A percentile compares a stretch with the other conserved stretches of the same genome.
phyloP scores from a whole-genome alignment of 163 green algal species.

The Scenedesmus sp. region DNA sequence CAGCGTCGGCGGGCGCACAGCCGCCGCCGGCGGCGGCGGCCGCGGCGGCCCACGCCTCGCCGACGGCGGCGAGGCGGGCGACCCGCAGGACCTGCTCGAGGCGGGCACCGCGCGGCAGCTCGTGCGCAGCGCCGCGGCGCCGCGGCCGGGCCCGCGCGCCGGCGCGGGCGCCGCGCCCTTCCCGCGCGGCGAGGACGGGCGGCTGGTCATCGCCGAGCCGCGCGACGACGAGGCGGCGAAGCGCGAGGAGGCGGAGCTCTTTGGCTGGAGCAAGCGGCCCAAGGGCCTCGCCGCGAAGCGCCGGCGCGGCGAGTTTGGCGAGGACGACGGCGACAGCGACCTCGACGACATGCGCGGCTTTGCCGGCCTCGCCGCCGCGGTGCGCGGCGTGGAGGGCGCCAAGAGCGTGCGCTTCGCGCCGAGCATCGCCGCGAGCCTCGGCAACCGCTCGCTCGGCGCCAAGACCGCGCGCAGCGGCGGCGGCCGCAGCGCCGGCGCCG shows the following conservation, averaged over 20 bases:
- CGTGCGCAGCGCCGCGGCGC: constrained; percentile 48
- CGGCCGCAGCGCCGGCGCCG: constrained; percentile 34
- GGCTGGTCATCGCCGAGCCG: constrained; percentile 76
- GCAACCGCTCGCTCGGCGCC: constrained; percentile 28
- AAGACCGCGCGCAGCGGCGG: constrained; percentile 16
- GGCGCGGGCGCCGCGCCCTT: constrained; percentile 46
- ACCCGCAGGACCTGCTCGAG: constrained; percentile 90
- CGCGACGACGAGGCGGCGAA: constrained; percentile 20
- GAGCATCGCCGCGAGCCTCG: constrained; percentile 28
- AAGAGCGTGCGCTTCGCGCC: constrained; percentile 56
- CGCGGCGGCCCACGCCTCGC: constrained; percentile 45
- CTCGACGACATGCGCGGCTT: constrained; percentile 51
- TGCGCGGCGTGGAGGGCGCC: constrained; percentile 44
- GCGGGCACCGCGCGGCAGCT: constrained; percentile 59
- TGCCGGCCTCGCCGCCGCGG: constrained; percentile 49
- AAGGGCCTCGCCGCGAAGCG: constrained; percentile 54
- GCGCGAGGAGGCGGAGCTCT: constrained; percentile 1
- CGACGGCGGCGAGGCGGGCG: constrained; percentile 52
- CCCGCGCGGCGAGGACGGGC: constrained; percentile 57
- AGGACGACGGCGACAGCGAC: constrained; percentile 54
- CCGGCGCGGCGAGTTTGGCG: constrained; percentile 50
- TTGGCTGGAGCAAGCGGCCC: too few species aligned
- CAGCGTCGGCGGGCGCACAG: constrained; percentile 4
- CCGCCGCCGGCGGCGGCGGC: not conserved
- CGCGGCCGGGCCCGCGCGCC: constrained; percentile 11